phyloP scores from a whole-genome alignment of 306 rosid genomes.

The Castanea mollissima region DNA sequence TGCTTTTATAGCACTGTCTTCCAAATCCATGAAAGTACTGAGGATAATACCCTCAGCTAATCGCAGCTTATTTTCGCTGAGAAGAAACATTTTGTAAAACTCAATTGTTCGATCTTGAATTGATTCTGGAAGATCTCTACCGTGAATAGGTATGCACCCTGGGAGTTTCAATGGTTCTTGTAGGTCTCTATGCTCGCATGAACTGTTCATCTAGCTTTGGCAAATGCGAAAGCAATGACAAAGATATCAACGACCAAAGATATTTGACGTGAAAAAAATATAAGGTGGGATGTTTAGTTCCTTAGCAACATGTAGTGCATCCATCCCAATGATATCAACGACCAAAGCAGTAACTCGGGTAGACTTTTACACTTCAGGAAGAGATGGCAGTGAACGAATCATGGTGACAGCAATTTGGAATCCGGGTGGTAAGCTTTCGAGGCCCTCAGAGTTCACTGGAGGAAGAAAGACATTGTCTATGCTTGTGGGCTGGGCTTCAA shows the following conservation, averaged over 20 bases:
- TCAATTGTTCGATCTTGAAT: no score
- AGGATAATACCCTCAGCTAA: no score
- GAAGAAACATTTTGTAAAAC: no score
- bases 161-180: background rate
- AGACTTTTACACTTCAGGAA: background rate
- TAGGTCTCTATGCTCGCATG: conserved; percentile 25
- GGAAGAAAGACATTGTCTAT: no score
- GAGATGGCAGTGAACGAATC: background rate
- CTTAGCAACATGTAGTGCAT: background rate
- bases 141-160: no score
- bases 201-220: conserved; percentile 8
- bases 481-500: background rate
- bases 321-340: background rate
- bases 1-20: no score
- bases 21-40: no score
- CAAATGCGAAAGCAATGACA: background rate
- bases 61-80: no score
- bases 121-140: no score
- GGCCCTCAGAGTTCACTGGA: background rate
- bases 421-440: background rate
- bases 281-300: background rate
- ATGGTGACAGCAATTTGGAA: background rate
- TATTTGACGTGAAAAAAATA: background rate
- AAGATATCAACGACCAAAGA: no score
- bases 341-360: background rate